Base-by-base conservation (phyloP, 371 early-diverging fungal genomes). In the Mucor piriformis region DNA sequence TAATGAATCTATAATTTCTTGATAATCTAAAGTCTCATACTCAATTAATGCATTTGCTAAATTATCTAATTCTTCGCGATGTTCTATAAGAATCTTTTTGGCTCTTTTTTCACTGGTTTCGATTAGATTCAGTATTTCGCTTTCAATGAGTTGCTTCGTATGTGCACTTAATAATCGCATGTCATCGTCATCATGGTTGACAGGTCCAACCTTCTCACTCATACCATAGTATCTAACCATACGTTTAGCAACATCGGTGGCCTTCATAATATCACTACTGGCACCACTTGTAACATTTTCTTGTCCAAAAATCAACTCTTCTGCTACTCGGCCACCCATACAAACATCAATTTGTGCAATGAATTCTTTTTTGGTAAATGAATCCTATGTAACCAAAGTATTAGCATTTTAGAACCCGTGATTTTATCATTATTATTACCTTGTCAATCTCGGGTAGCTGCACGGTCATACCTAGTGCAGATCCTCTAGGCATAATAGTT, bases 261-360 rank as follows among this genome's bases (percentile, higher is more conserved):
- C 99, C 49, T 94, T 88, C 55, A 89, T 82, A 69, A 99, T 83
- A 71, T 99, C 99, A 60, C 84, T 90, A 49, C 88, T 86, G 4
- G 96, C 95, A 6, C 99, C 99, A 29, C 95, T 92, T 0, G 98
- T 96, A 13, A 98, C 94, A 70, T 95, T 91, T 7, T 96, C 96
- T 0, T 78, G 60, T 8, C 98, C 98, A 83, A 89, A 95, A 12
- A 98, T 87, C 57, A 98, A 70, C 63, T 97, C 95, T 66, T 99
- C 99, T 3, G 98, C 98, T 2, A 92, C 93, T 6, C 97, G 85
- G 6, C 99, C 99, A 23, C 98, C 99, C 95, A 99, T 93, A 67
- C 93, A 91, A 7, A 99, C 96, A 72, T 98, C 98, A 20, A 99
- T 70, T 74, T 87, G 88, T 0, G 99, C 97, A 42, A 87, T 54